Conservation (phyloP, 2,329 filamentous ascomycete species). For the Ramichloridium luteum region DNA sequence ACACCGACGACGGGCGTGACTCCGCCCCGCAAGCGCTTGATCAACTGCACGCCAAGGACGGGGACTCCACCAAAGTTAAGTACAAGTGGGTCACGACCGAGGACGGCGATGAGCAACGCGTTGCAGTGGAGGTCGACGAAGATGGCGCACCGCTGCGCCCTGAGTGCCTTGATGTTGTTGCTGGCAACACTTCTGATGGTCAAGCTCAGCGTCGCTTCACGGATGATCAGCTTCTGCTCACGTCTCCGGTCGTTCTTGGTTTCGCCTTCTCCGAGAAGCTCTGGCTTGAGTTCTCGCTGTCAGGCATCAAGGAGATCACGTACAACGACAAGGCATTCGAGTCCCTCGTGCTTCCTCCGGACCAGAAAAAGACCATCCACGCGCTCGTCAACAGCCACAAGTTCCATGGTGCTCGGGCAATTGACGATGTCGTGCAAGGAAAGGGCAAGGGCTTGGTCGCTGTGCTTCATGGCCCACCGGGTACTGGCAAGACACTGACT, state of each 20-base stretch:
- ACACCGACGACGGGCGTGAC: conserved; percentile 27
- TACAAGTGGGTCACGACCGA: conserved; percentile 36
- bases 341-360: conserved; percentile 58
- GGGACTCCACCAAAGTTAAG: conserved; percentile 31
- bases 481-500: conserved; percentile 79
- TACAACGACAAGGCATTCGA: conserved; percentile 79
- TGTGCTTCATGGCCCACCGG: conserved; percentile 73
- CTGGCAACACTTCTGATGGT: conserved; percentile 17
- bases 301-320: conserved; percentile 63
- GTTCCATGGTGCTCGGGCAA: conserved; percentile 66
- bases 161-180: conserved; percentile 47
- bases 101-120: conserved; percentile 36
- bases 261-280: conserved; percentile 81
- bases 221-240: conserved; percentile 73
- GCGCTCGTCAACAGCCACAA: conserved; percentile 76
- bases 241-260: conserved; percentile 72
- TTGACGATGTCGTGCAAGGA: conserved; percentile 59
- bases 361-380: conserved; percentile 55
- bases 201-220: conserved; percentile 41
- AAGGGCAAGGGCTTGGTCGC: conserved; percentile 77
- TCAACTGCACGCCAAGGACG: conserved; percentile 37
- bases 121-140: conserved; percentile 44
- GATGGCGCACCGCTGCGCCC: conserved; percentile 43
- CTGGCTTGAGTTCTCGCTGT: conserved; percentile 80
- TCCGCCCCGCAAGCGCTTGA: conserved; percentile 25